Base-by-base conservation (phyloP, 495 filamentous ascomycete species). In the Podospora pseudopauciseta region DNA sequence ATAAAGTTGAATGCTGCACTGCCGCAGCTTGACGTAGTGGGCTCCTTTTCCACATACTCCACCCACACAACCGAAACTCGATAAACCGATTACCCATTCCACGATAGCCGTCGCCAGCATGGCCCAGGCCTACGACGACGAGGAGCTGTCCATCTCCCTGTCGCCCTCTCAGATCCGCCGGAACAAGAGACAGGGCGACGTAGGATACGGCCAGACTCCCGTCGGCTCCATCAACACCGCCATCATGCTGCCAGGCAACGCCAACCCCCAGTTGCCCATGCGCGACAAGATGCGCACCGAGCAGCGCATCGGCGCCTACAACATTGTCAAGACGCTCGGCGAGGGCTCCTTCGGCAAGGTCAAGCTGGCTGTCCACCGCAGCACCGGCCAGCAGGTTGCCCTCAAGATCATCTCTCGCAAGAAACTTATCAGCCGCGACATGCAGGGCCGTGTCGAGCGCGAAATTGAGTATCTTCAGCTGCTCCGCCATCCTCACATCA, bases 311-410 rank as follows among this genome's bases (percentile, higher is more conserved):
- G 94, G 94, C 59, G 91, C 93, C 70, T 99, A 98, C 80, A 88
- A 90, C 69, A 90, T 97, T 65, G 82, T 96, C 68, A 91, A 89
- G 79, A 97, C 95, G 2, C 86, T 99, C 5, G 95, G 95, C 30
- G 95, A 99, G 81, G 95, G 95, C 13, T 96, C 92, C 9, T 99
- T 99, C 78, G 95, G 95, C 61, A 99, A 99, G 83, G 95, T 99
- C 74, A 98, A 98, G 83, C 87, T 98, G 70, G 95, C 95, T 2
- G 89, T 92, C 44, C 95, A 99, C 75, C 87, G 91, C 71, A 88
- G 92, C 60, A 97, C 90, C 74, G 91, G 91, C 66, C 93, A 97
- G 76, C 90, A 96, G 80, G 95, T 99, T 34, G 95, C 95, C 63
- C 83, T 99, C 70, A 99, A 99, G 83, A 97, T 99, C 75, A 98